A percentile compares a stretch with the other conserved stretches of the same genome.
These are phyloP conservation scores for Cokeromyces recurvatus DNA, from an alignment of 371 early-diverging fungal genomes.

Conservation along the genomic window DNA sequence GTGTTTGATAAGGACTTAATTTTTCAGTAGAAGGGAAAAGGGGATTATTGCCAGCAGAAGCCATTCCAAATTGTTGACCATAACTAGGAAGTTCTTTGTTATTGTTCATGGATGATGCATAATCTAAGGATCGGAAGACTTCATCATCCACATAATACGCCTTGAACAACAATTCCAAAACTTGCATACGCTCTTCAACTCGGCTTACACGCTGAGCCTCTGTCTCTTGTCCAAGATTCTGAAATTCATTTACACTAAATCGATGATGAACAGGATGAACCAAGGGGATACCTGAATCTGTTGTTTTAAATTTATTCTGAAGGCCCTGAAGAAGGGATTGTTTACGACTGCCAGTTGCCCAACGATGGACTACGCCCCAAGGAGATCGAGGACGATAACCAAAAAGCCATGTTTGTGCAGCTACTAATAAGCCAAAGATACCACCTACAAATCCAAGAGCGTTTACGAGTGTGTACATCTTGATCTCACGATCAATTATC, in stretches of 20 bases:
- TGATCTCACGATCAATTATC: slow-evolving; percentile 34
- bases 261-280: slow-evolving; percentile 44
- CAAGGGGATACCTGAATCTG: slow-evolving; percentile 39
- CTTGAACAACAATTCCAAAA: slow-evolving; percentile 28
- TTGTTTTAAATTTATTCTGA: slow-evolving; percentile 34
- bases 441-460: slow-evolving; percentile 49
- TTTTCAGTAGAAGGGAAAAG: slow-evolving; percentile 17
- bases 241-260: slow-evolving; percentile 30
- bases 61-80: no score
- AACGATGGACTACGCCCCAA: slow-evolving; percentile 49
- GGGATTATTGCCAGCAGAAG: slow-evolving; percentile 6
- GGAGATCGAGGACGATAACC: slow-evolving; percentile 46
- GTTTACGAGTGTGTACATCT: slow-evolving; percentile 44
- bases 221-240: slow-evolving; percentile 21
- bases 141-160: slow-evolving; percentile 38
- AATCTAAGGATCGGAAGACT: slow-evolving; percentile 40
- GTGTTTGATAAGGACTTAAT: slow-evolving; percentile 8
- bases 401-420: slow-evolving; percentile 45
- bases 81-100: no score
- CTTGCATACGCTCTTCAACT: slow-evolving; percentile 34
- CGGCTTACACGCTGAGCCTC: slow-evolving; percentile 27
- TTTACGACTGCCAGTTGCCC: slow-evolving; percentile 44
- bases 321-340: slow-evolving; percentile 38
- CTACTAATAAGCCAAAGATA: slow-evolving; percentile 43
- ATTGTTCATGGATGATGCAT: neutral